Evolutionary conservation across 139 green algal genomes (phyloP).

Genomic region (Volvox africanus): DNA sequence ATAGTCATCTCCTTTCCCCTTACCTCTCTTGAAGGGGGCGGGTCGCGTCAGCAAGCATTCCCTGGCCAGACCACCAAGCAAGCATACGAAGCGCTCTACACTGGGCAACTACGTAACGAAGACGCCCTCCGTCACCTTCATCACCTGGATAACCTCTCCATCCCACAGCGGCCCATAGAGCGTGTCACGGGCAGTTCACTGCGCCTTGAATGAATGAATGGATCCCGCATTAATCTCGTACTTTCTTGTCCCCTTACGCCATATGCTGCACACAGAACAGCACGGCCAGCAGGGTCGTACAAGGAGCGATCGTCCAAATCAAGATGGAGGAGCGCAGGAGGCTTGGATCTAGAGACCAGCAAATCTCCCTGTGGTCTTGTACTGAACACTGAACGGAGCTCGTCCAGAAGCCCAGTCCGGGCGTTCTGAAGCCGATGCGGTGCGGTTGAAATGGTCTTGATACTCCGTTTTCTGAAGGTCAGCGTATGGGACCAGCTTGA

Average conservation of each 20-base stretch:
- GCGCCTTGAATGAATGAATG: background rate
- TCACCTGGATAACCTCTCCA: too few species aligned
- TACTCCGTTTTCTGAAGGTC: constrained; percentile 37
- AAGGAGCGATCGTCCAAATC: too few species aligned
- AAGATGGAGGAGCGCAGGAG: too few species aligned
- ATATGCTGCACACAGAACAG: background rate
- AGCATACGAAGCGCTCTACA: too few species aligned
- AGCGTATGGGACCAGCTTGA: constrained; percentile 29
- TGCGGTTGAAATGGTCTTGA: constrained; percentile 27
- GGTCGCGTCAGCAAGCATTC: too few species aligned
- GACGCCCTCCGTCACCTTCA: too few species aligned
- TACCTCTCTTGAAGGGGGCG: too few species aligned
- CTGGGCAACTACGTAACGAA: too few species aligned
- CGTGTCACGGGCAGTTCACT: too few species aligned
- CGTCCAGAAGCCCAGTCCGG: constrained; percentile 17
- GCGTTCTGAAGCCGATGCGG: background rate
- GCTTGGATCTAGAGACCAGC: background rate
- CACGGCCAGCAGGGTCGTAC: background rate
- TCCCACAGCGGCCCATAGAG: too few species aligned
- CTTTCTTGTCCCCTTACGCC: background rate
- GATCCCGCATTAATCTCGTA: background rate
- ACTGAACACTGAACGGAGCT: constrained; percentile 12
- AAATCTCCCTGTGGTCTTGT: constrained; percentile 29
- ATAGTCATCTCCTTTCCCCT: too few species aligned
- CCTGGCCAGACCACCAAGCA: too few species aligned